Percentiles rank a stretch among this genome's conserved stretches.
Evolutionary conservation across 176 grass and related monocot species (phyloP).

Genomic region (Carex parvula): DNA sequence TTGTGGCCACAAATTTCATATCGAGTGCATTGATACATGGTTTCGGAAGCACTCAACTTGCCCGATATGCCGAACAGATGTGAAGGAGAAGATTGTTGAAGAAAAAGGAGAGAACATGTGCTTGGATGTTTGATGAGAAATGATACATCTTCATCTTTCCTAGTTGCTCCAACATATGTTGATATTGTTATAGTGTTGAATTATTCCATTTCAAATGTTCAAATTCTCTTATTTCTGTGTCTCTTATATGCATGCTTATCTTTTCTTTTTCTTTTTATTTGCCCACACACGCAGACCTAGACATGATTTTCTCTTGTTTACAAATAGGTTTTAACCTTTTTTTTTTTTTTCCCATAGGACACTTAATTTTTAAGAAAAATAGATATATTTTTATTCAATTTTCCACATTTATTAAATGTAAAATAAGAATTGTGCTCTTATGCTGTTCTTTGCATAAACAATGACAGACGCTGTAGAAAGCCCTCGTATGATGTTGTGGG

Average conservation of each 20-base stretch:
- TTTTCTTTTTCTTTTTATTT: not conserved
- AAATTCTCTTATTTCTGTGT: not conserved
- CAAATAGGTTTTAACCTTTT: not conserved
- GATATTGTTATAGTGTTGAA: not conserved
- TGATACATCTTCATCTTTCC: not conserved
- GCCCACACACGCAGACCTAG: not conserved
- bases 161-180: not conserved
- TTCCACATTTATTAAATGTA: not conserved
- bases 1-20: constrained; percentile 54
- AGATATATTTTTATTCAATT: not conserved
- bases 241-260: not conserved
- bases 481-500: no score
- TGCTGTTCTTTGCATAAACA: not conserved
- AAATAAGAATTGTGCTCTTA: not conserved
- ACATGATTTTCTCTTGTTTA: not conserved
- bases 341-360: not conserved
- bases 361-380: not conserved
- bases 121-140: constrained; percentile 8
- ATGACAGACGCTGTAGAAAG: not conserved
- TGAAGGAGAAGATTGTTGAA: not conserved
- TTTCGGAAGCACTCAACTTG: constrained; percentile 42
- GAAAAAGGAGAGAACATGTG: constrained; percentile 1
- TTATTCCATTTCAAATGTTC: not conserved
- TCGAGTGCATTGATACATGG: constrained; percentile 42
- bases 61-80: constrained; percentile 39